phyloP scores from a whole-genome alignment of 192 early-diverging fungal species.

The Coemansia sp. region DNA sequence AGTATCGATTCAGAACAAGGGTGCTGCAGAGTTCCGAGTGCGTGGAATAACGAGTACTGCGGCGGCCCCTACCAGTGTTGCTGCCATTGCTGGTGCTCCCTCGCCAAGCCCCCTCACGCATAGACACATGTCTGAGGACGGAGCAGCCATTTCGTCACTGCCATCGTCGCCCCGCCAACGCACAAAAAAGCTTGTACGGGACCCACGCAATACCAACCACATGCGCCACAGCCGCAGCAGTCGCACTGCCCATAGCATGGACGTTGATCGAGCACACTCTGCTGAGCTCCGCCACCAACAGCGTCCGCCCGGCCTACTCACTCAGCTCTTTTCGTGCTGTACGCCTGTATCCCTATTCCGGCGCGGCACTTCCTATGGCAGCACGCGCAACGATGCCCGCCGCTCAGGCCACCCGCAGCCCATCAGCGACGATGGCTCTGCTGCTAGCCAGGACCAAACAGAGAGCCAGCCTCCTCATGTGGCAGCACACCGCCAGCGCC shows the following conservation, averaged over 20 bases:
- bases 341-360: slow-evolving; percentile 51
- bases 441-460: slow-evolving; percentile 9
- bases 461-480: slow-evolving; percentile 9
- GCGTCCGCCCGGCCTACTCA: slow-evolving; percentile 29
- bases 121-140: slow-evolving; percentile 42
- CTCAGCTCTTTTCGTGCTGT: slow-evolving; percentile 54
- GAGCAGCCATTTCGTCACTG: slow-evolving; percentile 11
- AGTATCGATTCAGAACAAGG: slow-evolving; percentile 30
- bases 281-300: slow-evolving; percentile 23
- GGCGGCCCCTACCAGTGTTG: slow-evolving; percentile 21
- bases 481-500: slow-evolving; percentile 13
- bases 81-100: slow-evolving; percentile 8
- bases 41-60: slow-evolving; percentile 27
- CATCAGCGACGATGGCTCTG: slow-evolving; percentile 9
- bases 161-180: slow-evolving; percentile 30
- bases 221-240: slow-evolving; percentile 36
- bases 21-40: slow-evolving; percentile 41
- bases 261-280: slow-evolving; percentile 42
- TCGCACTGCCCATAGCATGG: slow-evolving; percentile 51
- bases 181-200: slow-evolving; percentile 51
- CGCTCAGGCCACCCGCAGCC: slow-evolving; percentile 15
- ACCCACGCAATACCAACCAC: slow-evolving; percentile 51
- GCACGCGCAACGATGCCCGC: slow-evolving; percentile 44
- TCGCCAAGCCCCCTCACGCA: slow-evolving; percentile 15
- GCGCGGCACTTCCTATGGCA: slow-evolving; percentile 48